These are phyloP conservation scores for Ascochyta clinopodiicola DNA, from an alignment of 2,329 filamentous ascomycete species.

Conservation along the genomic window DNA sequence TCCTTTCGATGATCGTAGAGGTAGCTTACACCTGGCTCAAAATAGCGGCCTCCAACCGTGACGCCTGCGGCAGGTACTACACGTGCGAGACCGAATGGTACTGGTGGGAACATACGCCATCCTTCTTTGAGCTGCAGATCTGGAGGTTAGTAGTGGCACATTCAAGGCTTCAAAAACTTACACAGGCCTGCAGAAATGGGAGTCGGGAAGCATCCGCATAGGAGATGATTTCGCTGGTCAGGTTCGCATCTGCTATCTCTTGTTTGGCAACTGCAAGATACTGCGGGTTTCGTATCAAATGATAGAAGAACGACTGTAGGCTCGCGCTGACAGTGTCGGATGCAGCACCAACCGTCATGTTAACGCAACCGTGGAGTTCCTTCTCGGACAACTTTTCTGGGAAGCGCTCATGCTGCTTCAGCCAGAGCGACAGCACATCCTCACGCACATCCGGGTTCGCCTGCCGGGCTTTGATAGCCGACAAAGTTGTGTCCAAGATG, in stretches of 20 bases:
- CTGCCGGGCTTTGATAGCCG: conserved; percentile 42
- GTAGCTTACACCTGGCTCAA: background rate
- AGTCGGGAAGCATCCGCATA: background rate
- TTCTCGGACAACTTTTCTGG: conserved; percentile 44
- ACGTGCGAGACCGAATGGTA: conserved; percentile 39
- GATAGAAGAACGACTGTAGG: conserved; percentile 48
- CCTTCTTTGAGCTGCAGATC: conserved; percentile 42
- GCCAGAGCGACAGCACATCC: conserved; percentile 51
- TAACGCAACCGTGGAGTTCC: conserved; percentile 45
- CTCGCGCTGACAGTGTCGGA: conserved; percentile 48
- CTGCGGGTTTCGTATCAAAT: conserved; percentile 37
- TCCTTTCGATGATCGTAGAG: background rate
- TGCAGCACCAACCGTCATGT: conserved; percentile 49
- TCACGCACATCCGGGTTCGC: conserved; percentile 40
- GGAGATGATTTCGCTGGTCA: background rate
- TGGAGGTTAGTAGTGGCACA: background rate
- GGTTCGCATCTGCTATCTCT: conserved; percentile 18
- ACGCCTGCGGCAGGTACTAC: conserved; percentile 41
- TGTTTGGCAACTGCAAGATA: background rate
- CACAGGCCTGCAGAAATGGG: conserved; percentile 15
- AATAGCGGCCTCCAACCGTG: conserved; percentile 25
- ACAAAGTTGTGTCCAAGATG: conserved; percentile 48
- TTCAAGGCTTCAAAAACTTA: background rate
- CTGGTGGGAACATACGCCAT: conserved; percentile 43
- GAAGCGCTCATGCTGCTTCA: conserved; percentile 38